Conservation (phyloP, 208 protist genomes). For the Acanthamoeba triangularis region DNA sequence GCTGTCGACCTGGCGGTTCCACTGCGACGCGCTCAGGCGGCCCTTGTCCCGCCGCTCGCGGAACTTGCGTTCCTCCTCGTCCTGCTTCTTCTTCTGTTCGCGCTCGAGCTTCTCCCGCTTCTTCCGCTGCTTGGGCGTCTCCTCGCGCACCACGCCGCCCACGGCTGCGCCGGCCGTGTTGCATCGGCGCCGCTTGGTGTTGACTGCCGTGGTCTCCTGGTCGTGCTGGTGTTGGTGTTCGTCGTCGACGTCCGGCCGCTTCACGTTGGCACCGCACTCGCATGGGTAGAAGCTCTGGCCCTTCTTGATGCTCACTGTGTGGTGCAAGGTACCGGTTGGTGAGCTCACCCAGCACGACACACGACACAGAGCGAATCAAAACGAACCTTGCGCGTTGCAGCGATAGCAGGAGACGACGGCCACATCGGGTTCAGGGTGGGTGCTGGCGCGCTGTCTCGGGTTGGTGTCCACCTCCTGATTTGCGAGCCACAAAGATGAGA, state of each 20-base stretch:
- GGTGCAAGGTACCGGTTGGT: background rate
- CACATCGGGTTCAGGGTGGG: background rate
- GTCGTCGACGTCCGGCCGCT: background rate
- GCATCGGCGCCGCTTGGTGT: background rate
- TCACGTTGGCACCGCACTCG: conserved; percentile 30
- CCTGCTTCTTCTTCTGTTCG: background rate
- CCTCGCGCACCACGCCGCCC: background rate
- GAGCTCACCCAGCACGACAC: no score
- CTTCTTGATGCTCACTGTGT: background rate
- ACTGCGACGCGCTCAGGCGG: background rate
- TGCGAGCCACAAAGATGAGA: background rate
- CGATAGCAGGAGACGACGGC: background rate
- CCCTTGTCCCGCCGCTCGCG: background rate
- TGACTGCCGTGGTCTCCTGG: background rate
- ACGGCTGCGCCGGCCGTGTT: background rate
- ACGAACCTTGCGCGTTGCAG: background rate
- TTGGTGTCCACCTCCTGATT: background rate
- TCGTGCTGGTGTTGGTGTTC: background rate
- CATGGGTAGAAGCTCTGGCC: conserved; percentile 38
- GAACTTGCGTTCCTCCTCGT: conserved; percentile 30
- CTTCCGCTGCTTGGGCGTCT: conserved; percentile 1
- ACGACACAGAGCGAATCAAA: background rate
- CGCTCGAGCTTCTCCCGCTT: conserved; percentile 14
- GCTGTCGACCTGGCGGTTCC: conserved; percentile 18
- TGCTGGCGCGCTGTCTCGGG: background rate